phyloP scores from a whole-genome alignment of 202 grass and related monocot genomes.

The Hordeum pubiflorum region DNA sequence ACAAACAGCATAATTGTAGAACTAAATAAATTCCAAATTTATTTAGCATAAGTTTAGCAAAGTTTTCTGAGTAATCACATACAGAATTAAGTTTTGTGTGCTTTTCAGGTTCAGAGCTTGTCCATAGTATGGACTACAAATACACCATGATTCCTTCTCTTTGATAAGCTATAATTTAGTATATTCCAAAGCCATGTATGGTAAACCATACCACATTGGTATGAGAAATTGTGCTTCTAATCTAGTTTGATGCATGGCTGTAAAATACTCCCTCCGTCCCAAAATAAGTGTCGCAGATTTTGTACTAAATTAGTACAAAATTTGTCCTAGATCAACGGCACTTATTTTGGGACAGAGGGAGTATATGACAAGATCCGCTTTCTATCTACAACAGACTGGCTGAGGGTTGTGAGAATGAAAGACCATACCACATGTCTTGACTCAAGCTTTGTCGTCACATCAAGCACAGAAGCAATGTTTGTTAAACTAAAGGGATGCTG shows the following conservation, averaged over 20 bases:
- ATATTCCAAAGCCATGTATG: background rate
- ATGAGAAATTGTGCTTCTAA: background rate
- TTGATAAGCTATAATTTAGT: background rate
- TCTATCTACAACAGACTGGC: background rate
- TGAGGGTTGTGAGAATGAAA: background rate
- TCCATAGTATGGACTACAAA: background rate
- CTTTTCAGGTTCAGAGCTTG: background rate
- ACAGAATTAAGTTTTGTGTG: background rate
- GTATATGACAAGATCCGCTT: background rate
- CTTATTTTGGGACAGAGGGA: too few relatives aligned
- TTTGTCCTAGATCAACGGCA: too few relatives aligned
- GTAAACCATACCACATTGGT: background rate
- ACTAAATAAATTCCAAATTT: background rate
- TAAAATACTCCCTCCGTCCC: too few relatives aligned
- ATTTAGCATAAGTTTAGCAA: background rate
- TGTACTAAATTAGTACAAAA: too few relatives aligned
- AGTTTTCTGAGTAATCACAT: background rate
- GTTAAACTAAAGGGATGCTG: slow-evolving; percentile 74
- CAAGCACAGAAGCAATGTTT: slow-evolving; percentile 69
- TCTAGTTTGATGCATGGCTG: background rate
- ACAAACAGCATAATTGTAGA: background rate
- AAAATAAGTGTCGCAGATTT: too few relatives aligned
- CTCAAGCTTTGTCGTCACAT: slow-evolving; percentile 63
- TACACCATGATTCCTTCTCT: background rate
- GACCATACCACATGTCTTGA: slow-evolving; percentile 65